Percentiles rank a stretch among this genome's conserved stretches.
Conservation (phyloP, 345 rosid species). For the Brassica incana region DNA sequence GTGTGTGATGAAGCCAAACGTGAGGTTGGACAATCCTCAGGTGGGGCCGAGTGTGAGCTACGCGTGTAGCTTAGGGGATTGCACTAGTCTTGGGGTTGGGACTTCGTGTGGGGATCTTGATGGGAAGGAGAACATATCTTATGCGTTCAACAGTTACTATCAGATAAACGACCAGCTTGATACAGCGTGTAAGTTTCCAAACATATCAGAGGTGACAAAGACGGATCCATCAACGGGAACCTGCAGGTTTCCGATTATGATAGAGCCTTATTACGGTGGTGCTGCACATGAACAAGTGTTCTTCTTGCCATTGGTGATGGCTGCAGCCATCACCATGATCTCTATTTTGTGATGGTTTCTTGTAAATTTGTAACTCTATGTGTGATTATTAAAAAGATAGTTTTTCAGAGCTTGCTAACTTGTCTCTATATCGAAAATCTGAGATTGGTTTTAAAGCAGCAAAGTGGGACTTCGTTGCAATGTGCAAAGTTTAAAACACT, state of each 20-base stretch:
- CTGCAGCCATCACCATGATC: constrained; percentile 3
- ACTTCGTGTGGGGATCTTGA: constrained; percentile 74
- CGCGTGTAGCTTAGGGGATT: constrained; percentile 78
- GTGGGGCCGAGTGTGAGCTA: constrained; percentile 73
- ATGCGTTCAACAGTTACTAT: constrained; percentile 88
- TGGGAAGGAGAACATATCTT: constrained; percentile 64
- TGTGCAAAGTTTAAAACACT: background rate
- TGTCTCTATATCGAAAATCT: background rate
- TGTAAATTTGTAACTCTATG: constrained; percentile 30
- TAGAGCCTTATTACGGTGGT: constrained; percentile 69
- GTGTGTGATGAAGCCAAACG: constrained; percentile 75
- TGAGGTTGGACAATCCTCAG: constrained; percentile 63
- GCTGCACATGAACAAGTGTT: constrained; percentile 17
- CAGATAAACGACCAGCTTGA: constrained; percentile 82
- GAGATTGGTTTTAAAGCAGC: background rate
- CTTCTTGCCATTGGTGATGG: constrained; percentile 23
- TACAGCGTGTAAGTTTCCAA: constrained; percentile 73
- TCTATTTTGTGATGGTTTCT: constrained; percentile 27
- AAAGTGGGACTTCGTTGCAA: background rate
- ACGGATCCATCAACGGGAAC: constrained; percentile 56
- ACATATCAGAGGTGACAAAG: constrained; percentile 58
- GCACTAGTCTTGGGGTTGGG: constrained; percentile 86
- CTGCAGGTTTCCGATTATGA: constrained; percentile 67
- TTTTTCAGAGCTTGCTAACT: background rate
- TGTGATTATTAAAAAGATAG: background rate